Evolutionary conservation across 768 basidiomycete genomes (phyloP).

Genomic region (Leccinum ochraceum): DNA sequence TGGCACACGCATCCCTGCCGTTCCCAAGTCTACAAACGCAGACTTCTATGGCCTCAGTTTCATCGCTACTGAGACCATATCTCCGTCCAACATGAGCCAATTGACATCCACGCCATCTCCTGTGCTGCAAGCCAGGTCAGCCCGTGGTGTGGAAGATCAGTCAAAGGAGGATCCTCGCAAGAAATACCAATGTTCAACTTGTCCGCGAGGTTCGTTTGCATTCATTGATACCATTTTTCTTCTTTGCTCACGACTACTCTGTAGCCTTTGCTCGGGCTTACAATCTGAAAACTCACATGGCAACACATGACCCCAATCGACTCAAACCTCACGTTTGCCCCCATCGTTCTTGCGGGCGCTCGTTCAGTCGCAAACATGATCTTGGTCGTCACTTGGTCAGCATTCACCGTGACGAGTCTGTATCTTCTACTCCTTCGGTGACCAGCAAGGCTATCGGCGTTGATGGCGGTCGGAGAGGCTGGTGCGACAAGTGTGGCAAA

Average conservation of each 20-base stretch:
- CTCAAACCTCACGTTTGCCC: slow-evolving; percentile 89
- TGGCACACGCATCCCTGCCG: slow-evolving; percentile 45
- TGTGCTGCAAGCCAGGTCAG: slow-evolving; percentile 38
- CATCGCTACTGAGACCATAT: slow-evolving; percentile 43
- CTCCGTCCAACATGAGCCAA: slow-evolving; percentile 56
- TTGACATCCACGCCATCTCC: slow-evolving; percentile 46
- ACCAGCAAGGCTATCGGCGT: slow-evolving; percentile 62
- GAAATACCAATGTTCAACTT: slow-evolving; percentile 75
- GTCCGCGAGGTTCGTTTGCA: slow-evolving; percentile 60
- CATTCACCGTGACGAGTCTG: slow-evolving; percentile 74
- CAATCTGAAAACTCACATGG: slow-evolving; percentile 94
- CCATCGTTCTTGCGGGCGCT: slow-evolving; percentile 81
- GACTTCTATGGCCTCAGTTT: slow-evolving; percentile 45
- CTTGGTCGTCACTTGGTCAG: slow-evolving; percentile 86
- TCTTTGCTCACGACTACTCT: slow-evolving; percentile 4
- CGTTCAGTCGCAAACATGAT: slow-evolving; percentile 94
- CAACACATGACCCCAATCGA: slow-evolving; percentile 91
- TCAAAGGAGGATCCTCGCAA: slow-evolving; percentile 66
- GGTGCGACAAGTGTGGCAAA: slow-evolving; percentile 79
- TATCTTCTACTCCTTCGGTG: slow-evolving; percentile 42
- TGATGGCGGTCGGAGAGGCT: slow-evolving; percentile 57
- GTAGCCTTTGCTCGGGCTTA: slow-evolving; percentile 90
- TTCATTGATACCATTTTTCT: neutral
- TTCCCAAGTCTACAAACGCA: slow-evolving; percentile 51
- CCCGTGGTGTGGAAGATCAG: slow-evolving; percentile 43